These are phyloP conservation scores for Trypanosoma avium DNA, from an alignment of 208 protist species.

Conservation along the genomic window DNA sequence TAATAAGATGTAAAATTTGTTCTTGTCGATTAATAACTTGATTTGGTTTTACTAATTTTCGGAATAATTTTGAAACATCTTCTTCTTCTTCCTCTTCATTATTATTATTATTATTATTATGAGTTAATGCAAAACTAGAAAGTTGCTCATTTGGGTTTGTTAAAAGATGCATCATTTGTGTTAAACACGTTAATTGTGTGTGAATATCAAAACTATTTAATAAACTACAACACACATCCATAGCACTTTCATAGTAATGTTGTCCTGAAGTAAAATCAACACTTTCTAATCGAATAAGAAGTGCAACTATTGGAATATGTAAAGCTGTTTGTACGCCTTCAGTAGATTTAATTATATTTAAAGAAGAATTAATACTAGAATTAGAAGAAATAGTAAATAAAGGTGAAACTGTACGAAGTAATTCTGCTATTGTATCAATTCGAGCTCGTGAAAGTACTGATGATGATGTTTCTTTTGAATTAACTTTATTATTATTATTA, in stretches of 20 bases:
- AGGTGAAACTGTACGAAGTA: constrained; percentile 71
- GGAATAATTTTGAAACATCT: constrained; percentile 54
- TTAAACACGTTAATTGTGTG: constrained; percentile 77
- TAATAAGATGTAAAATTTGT: constrained; percentile 72
- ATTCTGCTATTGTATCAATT: constrained; percentile 65
- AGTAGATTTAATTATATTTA: too few relatives aligned
- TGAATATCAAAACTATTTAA: constrained; percentile 77
- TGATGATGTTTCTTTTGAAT: constrained; percentile 16
- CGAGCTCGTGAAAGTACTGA: constrained; percentile 24
- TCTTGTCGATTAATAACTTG: constrained; percentile 90
- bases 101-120: constrained; percentile 5
- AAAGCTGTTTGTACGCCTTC: too few relatives aligned
- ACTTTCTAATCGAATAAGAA: constrained; percentile 76
- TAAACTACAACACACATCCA: constrained; percentile 76
- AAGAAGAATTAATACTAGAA: too few relatives aligned
- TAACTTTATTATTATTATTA: constrained; percentile 9
- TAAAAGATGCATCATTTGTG: constrained; percentile 80
- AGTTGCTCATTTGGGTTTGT: constrained; percentile 67
- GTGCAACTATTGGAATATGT: constrained; percentile 80
- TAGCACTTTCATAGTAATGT: constrained; percentile 51
- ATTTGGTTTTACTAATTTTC: constrained; percentile 84
- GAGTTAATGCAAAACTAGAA: constrained; percentile 7
- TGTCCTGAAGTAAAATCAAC: constrained; percentile 60
- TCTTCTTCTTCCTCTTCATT: constrained; percentile 27
- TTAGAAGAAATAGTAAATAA: too few relatives aligned